phyloP scores from a whole-genome alignment of 1,284 basidiomycete genomes.

The Athelia psychrophila region DNA sequence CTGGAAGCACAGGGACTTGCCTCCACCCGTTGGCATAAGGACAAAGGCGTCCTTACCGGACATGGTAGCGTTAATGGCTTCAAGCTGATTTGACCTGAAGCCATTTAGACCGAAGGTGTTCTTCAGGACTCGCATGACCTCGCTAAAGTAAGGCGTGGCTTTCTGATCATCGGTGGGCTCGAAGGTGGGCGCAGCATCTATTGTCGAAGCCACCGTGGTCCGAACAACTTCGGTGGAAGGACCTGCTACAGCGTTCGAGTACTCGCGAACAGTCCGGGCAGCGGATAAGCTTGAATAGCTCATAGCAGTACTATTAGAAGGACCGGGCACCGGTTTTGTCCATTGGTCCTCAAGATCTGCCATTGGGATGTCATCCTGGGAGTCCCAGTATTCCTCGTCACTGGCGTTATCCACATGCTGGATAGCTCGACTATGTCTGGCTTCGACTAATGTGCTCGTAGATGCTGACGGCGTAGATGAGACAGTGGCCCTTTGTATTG shows the following conservation, averaged over 20 bases:
- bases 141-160: constrained; percentile 44
- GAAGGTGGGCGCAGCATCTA: constrained; percentile 1
- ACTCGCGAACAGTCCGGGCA: constrained; percentile 11
- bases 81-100: constrained; percentile 86
- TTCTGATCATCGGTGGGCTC: constrained; percentile 17
- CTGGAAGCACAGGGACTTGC: constrained; percentile 86
- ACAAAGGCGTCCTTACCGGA: constrained; percentile 88
- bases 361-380: constrained; percentile 17
- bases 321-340: not conserved
- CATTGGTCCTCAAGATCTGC: constrained; percentile 7
- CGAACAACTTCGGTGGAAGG: not conserved
- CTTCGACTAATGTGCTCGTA: constrained; percentile 9
- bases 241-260: constrained; percentile 10
- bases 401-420: constrained; percentile 21
- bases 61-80: constrained; percentile 83
- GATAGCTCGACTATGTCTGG: constrained; percentile 11
- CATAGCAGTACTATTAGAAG: not conserved
- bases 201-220: constrained; percentile 3
- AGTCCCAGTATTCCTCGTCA: constrained; percentile 27
- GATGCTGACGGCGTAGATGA: too few species aligned
- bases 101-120: constrained; percentile 63
- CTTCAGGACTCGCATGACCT: constrained; percentile 63
- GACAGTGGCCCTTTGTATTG: too few species aligned
- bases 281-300: not conserved
- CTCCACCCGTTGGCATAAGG: constrained; percentile 96